phyloP scores from a whole-genome alignment of 140 eudicot species.

The Cichorium intybus region DNA sequence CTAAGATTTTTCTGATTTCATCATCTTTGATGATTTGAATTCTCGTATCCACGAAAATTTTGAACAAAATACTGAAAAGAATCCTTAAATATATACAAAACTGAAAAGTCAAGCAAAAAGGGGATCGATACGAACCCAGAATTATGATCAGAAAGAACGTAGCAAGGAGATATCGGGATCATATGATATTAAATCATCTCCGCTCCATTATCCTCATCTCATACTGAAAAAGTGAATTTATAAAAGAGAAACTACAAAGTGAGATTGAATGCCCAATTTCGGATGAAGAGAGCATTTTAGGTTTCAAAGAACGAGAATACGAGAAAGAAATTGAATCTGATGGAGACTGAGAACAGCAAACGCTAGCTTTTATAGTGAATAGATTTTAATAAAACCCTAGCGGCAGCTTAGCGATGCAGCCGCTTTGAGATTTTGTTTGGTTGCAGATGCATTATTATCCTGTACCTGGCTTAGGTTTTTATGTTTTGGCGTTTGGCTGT shows the following conservation, averaged over 20 bases:
- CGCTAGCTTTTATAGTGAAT: conserved; percentile 9
- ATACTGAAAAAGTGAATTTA: background rate
- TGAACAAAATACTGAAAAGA: background rate
- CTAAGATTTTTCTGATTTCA: conserved; percentile 59
- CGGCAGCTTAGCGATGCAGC: conserved; percentile 4
- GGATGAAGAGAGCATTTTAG: background rate
- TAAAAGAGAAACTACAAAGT: background rate
- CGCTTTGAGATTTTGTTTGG: conserved; percentile 17
- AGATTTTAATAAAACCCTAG: conserved; percentile 20
- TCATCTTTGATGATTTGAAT: conserved; percentile 35
- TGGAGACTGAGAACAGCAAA: background rate
- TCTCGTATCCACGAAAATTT: background rate
- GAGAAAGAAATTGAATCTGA: background rate
- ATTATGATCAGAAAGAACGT: conserved; percentile 73
- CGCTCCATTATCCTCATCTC: conserved; percentile 54
- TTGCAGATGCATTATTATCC: conserved; percentile 5
- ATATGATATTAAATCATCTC: conserved; percentile 41
- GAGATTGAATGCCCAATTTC: background rate
- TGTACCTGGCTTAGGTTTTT: background rate
- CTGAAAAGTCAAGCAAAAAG: background rate
- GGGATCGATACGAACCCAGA: background rate
- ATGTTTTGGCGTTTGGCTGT: background rate
- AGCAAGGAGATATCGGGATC: conserved; percentile 56
- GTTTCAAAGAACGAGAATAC: background rate
- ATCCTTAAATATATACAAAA: conserved; percentile 6